phyloP scores from a whole-genome alignment of 257 asterid species.

The Henckelia pumila region DNA sequence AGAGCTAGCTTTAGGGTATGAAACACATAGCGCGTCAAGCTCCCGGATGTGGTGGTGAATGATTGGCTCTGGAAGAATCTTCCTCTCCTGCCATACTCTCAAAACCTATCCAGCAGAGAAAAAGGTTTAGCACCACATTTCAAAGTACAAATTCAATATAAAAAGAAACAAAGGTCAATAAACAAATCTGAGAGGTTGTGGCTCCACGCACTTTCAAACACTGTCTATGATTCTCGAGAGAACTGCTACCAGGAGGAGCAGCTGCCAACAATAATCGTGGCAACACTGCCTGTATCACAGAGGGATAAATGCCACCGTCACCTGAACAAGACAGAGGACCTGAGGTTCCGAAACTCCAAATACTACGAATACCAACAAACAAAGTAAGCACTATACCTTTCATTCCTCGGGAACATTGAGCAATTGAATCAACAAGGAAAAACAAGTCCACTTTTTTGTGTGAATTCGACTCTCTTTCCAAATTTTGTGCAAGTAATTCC shows the following conservation, averaged over 20 bases:
- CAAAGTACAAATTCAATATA: slow-evolving; percentile 1
- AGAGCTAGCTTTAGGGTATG: slow-evolving; percentile 56
- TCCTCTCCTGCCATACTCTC: slow-evolving; percentile 91
- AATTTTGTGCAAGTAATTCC: slow-evolving; percentile 56
- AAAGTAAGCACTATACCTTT: slow-evolving; percentile 51
- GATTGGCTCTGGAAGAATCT: slow-evolving; percentile 73
- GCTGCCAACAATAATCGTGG: slow-evolving; percentile 84
- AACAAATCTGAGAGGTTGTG: slow-evolving; percentile 13
- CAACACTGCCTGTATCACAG: slow-evolving; percentile 70
- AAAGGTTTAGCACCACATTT: slow-evolving; percentile 12
- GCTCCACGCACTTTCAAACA: slow-evolving; percentile 71
- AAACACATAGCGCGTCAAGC: slow-evolving; percentile 69
- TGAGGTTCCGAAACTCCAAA: slow-evolving; percentile 20
- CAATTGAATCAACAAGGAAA: slow-evolving; percentile 82
- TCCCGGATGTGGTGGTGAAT: slow-evolving; percentile 76
- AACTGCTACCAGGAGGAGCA: slow-evolving; percentile 78
- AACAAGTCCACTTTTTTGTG: slow-evolving; percentile 77
- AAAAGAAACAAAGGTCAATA: slow-evolving; percentile 14
- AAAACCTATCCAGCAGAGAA: slow-evolving; percentile 58
- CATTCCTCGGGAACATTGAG: slow-evolving; percentile 71
- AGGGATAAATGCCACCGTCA: slow-evolving; percentile 71
- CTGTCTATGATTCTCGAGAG: slow-evolving; percentile 80
- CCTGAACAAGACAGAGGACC: slow-evolving; percentile 45
- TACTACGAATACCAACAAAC: slow-evolving; percentile 17
- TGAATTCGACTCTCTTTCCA: slow-evolving; percentile 63